Conservation (phyloP, 345 rosid species). For the Lepidium aucheri region DNA sequence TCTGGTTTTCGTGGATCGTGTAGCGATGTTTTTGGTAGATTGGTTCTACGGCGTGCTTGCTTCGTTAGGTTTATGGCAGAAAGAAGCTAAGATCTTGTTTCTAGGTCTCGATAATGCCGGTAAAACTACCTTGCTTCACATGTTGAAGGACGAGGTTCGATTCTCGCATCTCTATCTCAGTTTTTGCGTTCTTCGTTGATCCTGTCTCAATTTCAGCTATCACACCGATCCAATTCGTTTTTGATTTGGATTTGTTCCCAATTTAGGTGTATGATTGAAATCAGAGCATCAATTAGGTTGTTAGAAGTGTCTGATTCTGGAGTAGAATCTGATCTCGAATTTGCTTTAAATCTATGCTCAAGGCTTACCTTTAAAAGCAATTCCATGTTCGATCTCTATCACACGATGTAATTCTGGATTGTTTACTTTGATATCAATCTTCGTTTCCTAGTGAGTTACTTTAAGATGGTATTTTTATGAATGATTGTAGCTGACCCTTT, state of each 20-base stretch:
- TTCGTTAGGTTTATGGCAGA: slow-evolving; percentile 73
- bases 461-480: background rate
- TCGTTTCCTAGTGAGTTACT: background rate
- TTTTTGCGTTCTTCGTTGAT: background rate
- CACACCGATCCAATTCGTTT: background rate
- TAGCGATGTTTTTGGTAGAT: slow-evolving; percentile 56
- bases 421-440: background rate
- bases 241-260: background rate
- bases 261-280: background rate
- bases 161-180: background rate
- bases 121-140: slow-evolving; percentile 82
- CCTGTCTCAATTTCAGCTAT: background rate
- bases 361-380: background rate
- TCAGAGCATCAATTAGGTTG: background rate
- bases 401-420: background rate
- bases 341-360: background rate
- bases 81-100: slow-evolving; percentile 84
- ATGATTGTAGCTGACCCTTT: background rate
- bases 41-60: slow-evolving; percentile 83
- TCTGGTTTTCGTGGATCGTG: background rate
- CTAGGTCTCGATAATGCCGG: slow-evolving; percentile 90
- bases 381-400: background rate
- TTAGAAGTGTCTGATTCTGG: background rate
- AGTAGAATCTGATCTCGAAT: background rate
- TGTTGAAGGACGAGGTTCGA: slow-evolving; percentile 79